Conservation (phyloP, 2,329 filamentous ascomycete species). For the Polychaeton citri region DNA sequence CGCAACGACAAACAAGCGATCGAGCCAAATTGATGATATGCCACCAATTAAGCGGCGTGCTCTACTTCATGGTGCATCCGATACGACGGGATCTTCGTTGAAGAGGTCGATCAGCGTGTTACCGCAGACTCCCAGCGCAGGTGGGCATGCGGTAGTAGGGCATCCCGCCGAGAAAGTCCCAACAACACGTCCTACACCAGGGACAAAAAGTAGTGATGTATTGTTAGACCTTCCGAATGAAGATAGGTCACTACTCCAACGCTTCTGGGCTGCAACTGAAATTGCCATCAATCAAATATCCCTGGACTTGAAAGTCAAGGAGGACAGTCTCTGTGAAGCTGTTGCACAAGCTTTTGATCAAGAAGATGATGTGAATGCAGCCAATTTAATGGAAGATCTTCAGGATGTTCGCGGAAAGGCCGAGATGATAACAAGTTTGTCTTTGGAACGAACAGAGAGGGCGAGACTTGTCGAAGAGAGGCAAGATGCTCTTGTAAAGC, state of each 20-base stretch:
- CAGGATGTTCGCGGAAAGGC: constrained; percentile 6
- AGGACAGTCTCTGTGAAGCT: constrained; percentile 4
- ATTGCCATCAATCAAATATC: constrained; percentile 6
- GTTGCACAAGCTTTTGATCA: constrained; percentile 10
- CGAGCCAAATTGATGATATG: neutral
- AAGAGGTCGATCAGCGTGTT: no score
- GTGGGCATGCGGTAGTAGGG: no score
- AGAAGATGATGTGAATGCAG: constrained; percentile 6
- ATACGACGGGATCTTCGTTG: no score
- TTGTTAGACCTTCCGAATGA: neutral
- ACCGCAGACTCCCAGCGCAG: no score
- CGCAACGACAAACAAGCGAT: neutral
- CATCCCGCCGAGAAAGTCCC: neutral
- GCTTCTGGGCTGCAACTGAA: constrained; percentile 11
- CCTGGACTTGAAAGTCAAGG: constrained; percentile 6
- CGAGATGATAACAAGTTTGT: neutral
- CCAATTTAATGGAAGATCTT: constrained; percentile 7
- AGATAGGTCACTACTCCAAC: constrained; percentile 5
- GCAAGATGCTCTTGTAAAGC: constrained; percentile 1
- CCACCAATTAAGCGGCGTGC: neutral
- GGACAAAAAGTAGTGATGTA: neutral
- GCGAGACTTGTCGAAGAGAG: constrained; percentile 7
- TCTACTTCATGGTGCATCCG: no score
- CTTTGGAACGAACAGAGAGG: constrained; percentile 4
- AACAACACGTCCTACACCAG: neutral